Conservation (phyloP, 768 basidiomycete species). For the Suillus fuscotomentosus region DNA sequence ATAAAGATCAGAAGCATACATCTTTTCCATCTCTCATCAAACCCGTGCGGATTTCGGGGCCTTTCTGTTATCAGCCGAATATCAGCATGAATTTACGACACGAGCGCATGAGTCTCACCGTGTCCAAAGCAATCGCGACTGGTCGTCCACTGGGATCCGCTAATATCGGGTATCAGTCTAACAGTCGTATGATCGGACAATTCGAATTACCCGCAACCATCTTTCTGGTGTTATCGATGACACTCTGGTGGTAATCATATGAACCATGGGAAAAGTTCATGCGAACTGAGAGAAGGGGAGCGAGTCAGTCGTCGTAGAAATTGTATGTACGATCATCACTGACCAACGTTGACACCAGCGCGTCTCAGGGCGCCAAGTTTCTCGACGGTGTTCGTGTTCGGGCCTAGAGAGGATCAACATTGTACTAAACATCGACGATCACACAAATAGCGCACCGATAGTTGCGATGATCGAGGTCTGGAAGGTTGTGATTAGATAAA, state of each 20-base stretch:
- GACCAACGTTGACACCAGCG: conserved; percentile 97
- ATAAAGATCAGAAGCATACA: conserved; percentile 47
- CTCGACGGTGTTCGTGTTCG: conserved; percentile 91
- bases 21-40: conserved; percentile 84
- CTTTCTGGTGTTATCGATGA: conserved; percentile 95
- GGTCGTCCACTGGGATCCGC: conserved; percentile 81
- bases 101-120: conserved; percentile 48
- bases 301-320: background rate
- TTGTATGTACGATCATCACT: conserved; percentile 28
- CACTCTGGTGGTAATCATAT: conserved; percentile 98
- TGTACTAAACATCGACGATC: background rate
- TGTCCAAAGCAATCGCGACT: conserved; percentile 96
- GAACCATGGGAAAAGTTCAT: conserved; percentile 99
- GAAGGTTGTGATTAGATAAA: conserved; percentile 9
- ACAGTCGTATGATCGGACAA: background rate
- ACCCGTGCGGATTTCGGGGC: conserved; percentile 98
- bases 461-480: conserved; percentile 98
- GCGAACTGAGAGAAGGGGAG: conserved; percentile 60
- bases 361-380: conserved; percentile 80
- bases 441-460: conserved; percentile 62
- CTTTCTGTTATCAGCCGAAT: conserved; percentile 63
- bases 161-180: conserved; percentile 24
- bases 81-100: conserved; percentile 3
- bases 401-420: conserved; percentile 51
- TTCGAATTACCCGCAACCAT: conserved; percentile 66